A percentile compares a stretch with the other conserved stretches of the same genome.
phyloP scores from a whole-genome alignment of 2,329 filamentous ascomycete genomes.

The Xylariaceae sp. region DNA sequence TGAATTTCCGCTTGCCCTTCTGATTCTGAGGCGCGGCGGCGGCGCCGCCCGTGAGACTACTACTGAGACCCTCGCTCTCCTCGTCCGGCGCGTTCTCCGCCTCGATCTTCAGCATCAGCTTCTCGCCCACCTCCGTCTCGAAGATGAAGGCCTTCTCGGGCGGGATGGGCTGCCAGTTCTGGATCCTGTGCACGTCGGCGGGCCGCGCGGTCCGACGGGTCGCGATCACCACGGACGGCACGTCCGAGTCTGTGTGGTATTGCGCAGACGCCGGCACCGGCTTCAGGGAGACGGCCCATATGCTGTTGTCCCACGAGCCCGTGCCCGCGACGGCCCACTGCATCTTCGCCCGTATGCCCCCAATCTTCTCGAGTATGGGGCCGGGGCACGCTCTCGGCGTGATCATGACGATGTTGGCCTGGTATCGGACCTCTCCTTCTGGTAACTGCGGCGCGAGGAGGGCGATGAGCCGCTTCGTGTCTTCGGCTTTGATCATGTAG shows the following conservation, averaged over 20 bases:
- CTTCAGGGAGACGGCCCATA: conserved; percentile 80
- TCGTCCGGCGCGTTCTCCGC: conserved; percentile 58
- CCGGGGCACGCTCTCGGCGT: conserved; percentile 68
- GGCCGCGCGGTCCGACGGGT: conserved; percentile 70
- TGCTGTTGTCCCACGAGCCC: conserved; percentile 67
- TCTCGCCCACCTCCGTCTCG: conserved; percentile 81
- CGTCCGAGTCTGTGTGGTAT: conserved; percentile 73
- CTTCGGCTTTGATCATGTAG: conserved; percentile 71
- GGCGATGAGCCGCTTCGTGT: conserved; percentile 65
- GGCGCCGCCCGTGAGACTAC: no score
- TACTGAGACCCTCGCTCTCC: conserved; percentile 57
- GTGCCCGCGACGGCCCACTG: conserved; percentile 78
- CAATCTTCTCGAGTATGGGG: conserved; percentile 73
- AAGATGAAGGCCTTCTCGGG: conserved; percentile 68
- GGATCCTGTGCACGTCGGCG: conserved; percentile 74
- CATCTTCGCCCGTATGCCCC: conserved; percentile 78
- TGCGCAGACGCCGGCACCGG: conserved; percentile 63
- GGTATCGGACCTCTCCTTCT: conserved; percentile 66
- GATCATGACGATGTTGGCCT: conserved; percentile 90
- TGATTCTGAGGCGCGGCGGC: neutral
- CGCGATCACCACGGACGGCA: conserved; percentile 77
- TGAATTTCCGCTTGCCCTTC: conserved; percentile 51
- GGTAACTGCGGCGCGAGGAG: conserved; percentile 63
- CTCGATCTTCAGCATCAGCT: conserved; percentile 76
- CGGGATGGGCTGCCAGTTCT: conserved; percentile 73